Evolutionary conservation across 495 filamentous ascomycete species (phyloP), one percentile per base, ranked within the genome.

Genomic region (Penicillium chermesinum): DNA sequence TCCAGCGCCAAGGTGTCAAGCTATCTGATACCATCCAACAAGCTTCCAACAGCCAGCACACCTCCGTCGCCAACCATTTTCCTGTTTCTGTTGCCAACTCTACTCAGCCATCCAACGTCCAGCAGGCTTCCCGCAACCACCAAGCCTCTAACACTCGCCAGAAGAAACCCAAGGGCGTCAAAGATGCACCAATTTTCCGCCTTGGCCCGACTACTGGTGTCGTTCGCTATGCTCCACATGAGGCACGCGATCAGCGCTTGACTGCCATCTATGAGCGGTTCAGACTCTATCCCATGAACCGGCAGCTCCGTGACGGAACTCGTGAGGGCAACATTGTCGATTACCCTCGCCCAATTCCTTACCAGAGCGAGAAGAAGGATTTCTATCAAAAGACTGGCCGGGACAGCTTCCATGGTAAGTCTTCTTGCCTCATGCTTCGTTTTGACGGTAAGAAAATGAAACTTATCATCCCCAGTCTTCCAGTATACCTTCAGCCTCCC

Each of bases 291-390:
- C 86, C 88, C 10, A 67, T 84, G 53, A n/a, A n/a, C n/a, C n/a
- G n/a, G n/a, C n/a, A n/a, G n/a, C n/a, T n/a, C n/a, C n/a, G n/a
- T n/a, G n/a, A n/a, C n/a, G n/a, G n/a, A n/a, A n/a, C n/a, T n/a
- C n/a, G n/a, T n/a, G n/a, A n/a, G n/a, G 83, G 85, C 16, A 65
- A 78, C 10, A 90, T 98, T 53, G 71, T 66, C 34, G 69, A 83
- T 2, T 89, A 75, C 53, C 79, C 76, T 43, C 79, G 83, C 37
- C 87, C 87, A 43, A 96, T 96, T 46, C 93, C 93, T 0, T 98
- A 97, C 66, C 87, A 85, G 43, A 95, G 91, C 57, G 85, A 88
- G 49, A 98, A 96, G 74, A 94, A 91, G 69, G 71, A 78, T 15
- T 93, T 98, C 52, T 78, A 82, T 43, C 78, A 84, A 57, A 89